Percentiles rank a stretch among this genome's conserved stretches.
phyloP scores from a whole-genome alignment of 2,329 filamentous ascomycete species.

The Colletotrichum liriopes region DNA sequence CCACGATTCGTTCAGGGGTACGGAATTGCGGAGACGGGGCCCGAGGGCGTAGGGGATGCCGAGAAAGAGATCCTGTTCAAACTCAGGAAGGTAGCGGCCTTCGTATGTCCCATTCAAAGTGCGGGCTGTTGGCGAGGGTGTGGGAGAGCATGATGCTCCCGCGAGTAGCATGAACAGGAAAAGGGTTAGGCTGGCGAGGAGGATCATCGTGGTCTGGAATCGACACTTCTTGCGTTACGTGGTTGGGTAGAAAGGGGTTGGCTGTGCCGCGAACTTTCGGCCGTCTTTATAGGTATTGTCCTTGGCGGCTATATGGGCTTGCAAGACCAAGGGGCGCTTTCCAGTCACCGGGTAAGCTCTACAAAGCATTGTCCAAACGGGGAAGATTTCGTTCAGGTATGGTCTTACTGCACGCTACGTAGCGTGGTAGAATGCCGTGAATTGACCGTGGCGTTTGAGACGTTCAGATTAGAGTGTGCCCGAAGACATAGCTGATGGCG shows the following conservation, averaged over 20 bases:
- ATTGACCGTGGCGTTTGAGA: not conserved
- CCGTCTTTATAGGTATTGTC: slow-evolving; percentile 1
- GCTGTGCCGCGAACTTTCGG: not conserved
- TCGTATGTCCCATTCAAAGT: slow-evolving; percentile 56
- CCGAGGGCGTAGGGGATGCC: slow-evolving; percentile 65
- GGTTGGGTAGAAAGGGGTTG: not conserved
- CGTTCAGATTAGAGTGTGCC: not conserved
- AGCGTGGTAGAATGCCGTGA: not conserved
- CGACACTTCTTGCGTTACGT: not conserved
- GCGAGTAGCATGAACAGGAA: slow-evolving; percentile 11
- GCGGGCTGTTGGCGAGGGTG: slow-evolving; percentile 3
- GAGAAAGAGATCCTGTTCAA: slow-evolving; percentile 62
- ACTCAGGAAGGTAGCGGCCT: slow-evolving; percentile 54
- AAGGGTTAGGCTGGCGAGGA: not conserved
- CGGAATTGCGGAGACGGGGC: slow-evolving; percentile 65
- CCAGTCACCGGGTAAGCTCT: not conserved
- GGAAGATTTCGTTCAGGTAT: not conserved
- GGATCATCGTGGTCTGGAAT: not conserved
- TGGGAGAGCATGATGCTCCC: not conserved
- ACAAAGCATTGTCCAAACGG: not conserved
- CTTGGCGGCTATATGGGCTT: not conserved
- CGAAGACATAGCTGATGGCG: not conserved
- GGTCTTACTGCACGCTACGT: not conserved
- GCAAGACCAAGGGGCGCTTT: not conserved
- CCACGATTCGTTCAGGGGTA: slow-evolving; percentile 64